Evolutionary conservation across 345 rosid species (phyloP).

Genomic region (Syzygium aromaticum): DNA sequence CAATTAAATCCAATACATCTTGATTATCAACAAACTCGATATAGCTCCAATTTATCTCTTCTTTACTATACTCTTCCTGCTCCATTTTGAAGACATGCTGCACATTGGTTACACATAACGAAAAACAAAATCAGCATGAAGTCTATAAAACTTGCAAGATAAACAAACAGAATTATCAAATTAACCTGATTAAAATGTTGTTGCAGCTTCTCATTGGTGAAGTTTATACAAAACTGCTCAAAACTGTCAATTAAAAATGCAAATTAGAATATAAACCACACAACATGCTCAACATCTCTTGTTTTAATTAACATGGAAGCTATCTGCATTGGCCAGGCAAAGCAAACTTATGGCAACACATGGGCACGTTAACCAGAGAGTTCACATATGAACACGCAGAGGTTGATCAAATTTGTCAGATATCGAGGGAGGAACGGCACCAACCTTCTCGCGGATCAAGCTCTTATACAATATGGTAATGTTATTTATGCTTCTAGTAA

Average conservation of each 20-base stretch:
- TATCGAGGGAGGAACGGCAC: not conserved
- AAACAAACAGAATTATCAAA: not conserved
- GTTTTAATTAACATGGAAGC: not conserved
- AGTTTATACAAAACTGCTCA: constrained; percentile 94
- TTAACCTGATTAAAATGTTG: constrained; percentile 91
- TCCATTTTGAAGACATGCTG: constrained; percentile 98
- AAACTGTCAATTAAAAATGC: constrained; percentile 34
- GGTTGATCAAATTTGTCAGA: not conserved
- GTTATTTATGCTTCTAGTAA: not conserved
- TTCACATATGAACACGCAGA: not conserved
- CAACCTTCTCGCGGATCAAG: not conserved
- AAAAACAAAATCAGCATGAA: not conserved
- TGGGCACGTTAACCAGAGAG: not conserved
- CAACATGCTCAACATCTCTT: not conserved
- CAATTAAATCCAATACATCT: constrained; percentile 82
- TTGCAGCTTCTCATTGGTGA: constrained; percentile 88
- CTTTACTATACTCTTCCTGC: constrained; percentile 84
- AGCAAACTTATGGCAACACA: not conserved
- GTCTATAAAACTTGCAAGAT: not conserved
- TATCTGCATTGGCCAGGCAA: not conserved
- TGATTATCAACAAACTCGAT: constrained; percentile 87
- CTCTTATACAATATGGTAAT: not conserved
- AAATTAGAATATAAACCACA: not conserved
- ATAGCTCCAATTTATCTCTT: constrained; percentile 89
- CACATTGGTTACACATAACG: constrained; percentile 5